Evolutionary conservation across 768 basidiomycete genomes (phyloP).

Genomic region (Ephemerocybe angulata): DNA sequence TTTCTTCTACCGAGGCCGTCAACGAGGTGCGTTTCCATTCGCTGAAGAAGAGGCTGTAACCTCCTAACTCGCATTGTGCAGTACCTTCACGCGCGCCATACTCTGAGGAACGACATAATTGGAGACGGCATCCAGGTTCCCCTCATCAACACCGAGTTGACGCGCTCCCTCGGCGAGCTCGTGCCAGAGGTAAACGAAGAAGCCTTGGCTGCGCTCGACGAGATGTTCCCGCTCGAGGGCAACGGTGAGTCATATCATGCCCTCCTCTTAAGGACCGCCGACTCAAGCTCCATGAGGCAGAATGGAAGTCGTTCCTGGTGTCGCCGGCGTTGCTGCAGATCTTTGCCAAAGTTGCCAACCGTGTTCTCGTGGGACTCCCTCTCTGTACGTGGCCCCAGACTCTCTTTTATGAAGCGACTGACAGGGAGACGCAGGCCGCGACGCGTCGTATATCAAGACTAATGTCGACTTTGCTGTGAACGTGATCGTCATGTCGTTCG

Average conservation of each 20-base stretch:
- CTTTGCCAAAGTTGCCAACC: not conserved
- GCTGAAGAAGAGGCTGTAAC: not conserved
- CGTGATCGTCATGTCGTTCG: constrained; percentile 22
- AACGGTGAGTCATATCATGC: not conserved
- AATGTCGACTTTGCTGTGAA: constrained; percentile 29
- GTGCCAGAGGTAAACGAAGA: constrained; percentile 9
- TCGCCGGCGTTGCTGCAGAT: not conserved
- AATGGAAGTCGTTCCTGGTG: not conserved
- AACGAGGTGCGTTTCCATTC: constrained; percentile 20
- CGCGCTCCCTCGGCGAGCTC: constrained; percentile 4
- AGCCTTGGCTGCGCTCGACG: not conserved
- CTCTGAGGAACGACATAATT: constrained; percentile 9
- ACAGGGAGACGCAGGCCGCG: constrained; percentile 23
- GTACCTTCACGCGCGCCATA: constrained; percentile 10
- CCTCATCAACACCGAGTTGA: constrained; percentile 15
- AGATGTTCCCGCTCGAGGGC: not conserved
- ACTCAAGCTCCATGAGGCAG: not conserved
- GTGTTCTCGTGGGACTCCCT: constrained; percentile 5
- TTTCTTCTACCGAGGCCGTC: constrained; percentile 25
- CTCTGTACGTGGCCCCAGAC: constrained; percentile 1
- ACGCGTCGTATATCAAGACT: constrained; percentile 29
- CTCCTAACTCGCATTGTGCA: not conserved
- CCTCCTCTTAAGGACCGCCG: too few relatives aligned
- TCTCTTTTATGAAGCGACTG: not conserved
- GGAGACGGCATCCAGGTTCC: constrained; percentile 17